phyloP scores from a whole-genome alignment of 768 basidiomycete species.

The Leccinum barrowsii region DNA sequence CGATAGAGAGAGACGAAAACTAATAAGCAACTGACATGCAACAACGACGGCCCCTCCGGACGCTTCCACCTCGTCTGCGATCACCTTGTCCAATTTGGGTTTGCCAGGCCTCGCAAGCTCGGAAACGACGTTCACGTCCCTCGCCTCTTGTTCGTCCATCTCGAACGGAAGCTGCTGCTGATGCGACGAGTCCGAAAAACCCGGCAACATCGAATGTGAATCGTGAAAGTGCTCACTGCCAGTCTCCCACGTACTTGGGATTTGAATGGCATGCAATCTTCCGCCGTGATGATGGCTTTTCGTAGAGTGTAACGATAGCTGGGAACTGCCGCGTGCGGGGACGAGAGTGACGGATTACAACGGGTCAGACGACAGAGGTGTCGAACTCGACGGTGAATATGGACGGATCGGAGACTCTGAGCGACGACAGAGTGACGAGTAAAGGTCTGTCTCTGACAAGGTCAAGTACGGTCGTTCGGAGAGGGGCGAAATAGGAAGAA shows the following conservation, averaged over 20 bases:
- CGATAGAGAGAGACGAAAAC: no score
- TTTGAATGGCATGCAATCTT: not conserved
- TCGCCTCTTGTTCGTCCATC: conserved; percentile 55
- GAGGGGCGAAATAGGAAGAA: conserved; percentile 18
- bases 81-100: conserved; percentile 58
- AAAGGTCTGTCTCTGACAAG: conserved; percentile 12
- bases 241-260: not conserved
- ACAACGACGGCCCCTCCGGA: conserved; percentile 59
- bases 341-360: conserved; percentile 7
- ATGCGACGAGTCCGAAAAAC: not conserved
- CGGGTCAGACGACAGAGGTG: not conserved
- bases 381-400: not conserved
- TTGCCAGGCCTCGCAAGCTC: conserved; percentile 65
- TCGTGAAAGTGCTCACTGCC: not conserved
- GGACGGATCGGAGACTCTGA: conserved; percentile 6
- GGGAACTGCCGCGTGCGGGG: not conserved
- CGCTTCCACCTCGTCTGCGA: conserved; percentile 60
- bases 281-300: conserved; percentile 6
- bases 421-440: conserved; percentile 9
- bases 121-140: conserved; percentile 54
- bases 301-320: not conserved
- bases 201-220: not conserved
- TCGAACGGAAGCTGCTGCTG: conserved; percentile 32
- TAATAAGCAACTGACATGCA: conserved; percentile 51
- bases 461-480: conserved; percentile 14